Percentiles rank a stretch among this genome's conserved stretches.
Conservation (phyloP, 1,284 basidiomycete genomes). For the Puccinia polysora region DNA sequence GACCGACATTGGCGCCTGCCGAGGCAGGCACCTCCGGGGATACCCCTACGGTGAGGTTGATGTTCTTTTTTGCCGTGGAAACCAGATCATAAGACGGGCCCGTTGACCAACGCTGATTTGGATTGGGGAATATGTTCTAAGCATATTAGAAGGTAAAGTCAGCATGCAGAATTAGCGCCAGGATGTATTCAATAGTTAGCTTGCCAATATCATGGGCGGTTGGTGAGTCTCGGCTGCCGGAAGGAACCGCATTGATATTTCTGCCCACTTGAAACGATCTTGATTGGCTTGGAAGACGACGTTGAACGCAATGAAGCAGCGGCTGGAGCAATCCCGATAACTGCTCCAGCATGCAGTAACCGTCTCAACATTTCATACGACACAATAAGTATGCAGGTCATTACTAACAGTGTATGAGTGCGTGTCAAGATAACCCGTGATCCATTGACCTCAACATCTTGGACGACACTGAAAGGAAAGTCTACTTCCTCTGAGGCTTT, state of each 20-base stretch:
- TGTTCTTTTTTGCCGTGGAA: slow-evolving; percentile 11
- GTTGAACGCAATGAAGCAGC: slow-evolving; percentile 28
- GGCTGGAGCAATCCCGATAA: slow-evolving; percentile 16
- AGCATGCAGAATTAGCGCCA: no score
- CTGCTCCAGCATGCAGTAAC: not conserved
- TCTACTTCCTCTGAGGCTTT: slow-evolving; percentile 24
- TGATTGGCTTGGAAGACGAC: slow-evolving; percentile 23
- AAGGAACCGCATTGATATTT: slow-evolving; percentile 27
- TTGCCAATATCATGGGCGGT: slow-evolving; percentile 10
- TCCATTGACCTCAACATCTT: slow-evolving; percentile 18
- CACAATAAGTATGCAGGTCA: not conserved
- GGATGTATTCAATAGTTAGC: not conserved
- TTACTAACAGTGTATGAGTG: slow-evolving; percentile 15
- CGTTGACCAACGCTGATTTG: slow-evolving; percentile 24
- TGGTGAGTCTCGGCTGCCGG: not conserved
- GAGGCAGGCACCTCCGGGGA: not conserved
- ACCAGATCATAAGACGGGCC: slow-evolving; percentile 27
- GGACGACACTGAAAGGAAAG: slow-evolving; percentile 20
- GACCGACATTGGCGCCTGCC: slow-evolving; percentile 3
- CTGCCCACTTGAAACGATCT: slow-evolving; percentile 15
- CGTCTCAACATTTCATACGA: not conserved
- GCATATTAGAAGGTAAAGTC: not conserved
- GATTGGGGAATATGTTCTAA: slow-evolving; percentile 30
- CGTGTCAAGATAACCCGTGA: slow-evolving; percentile 26
- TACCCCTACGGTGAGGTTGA: slow-evolving; percentile 1